A percentile compares a stretch with the other conserved stretches of the same genome.
Evolutionary conservation across 139 green algal genomes (phyloP).

Genomic region (Astrephomene gubernaculifera): DNA sequence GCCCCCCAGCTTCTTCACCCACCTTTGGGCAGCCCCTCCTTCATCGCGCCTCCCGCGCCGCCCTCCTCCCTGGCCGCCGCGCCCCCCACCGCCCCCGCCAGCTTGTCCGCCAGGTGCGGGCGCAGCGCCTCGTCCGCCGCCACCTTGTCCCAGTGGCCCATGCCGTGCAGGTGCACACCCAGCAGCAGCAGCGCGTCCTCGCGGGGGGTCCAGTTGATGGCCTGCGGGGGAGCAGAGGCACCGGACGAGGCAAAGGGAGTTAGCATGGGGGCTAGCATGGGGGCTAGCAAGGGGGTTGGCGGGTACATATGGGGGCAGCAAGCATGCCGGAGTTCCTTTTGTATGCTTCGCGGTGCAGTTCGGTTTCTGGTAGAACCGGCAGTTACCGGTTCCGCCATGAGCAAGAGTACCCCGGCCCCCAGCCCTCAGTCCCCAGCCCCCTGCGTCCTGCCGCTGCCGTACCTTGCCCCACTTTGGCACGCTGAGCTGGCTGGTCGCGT

Average conservation of each 20-base stretch:
- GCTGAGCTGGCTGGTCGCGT: constrained; percentile 50
- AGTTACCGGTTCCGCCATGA: too few species aligned
- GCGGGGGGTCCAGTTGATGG: constrained; percentile 36
- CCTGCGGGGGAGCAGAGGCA: not conserved
- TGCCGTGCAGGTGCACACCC: constrained; percentile 72
- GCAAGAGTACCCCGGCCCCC: too few species aligned
- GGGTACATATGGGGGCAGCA: too few species aligned
- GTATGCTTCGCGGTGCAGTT: too few species aligned
- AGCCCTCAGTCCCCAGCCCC: too few species aligned
- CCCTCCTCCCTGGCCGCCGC: constrained; percentile 34
- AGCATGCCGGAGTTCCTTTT: too few species aligned
- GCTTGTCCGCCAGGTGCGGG: constrained; percentile 74
- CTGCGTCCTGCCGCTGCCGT: not conserved
- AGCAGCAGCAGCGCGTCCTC: constrained; percentile 58
- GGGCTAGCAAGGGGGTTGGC: too few species aligned
- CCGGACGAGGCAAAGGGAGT: not conserved
- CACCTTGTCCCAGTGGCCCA: constrained; percentile 88
- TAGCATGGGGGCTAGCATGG: too few species aligned
- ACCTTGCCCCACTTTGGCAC: constrained; percentile 74
- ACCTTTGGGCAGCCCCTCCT: constrained; percentile 39
- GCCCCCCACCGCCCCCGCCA: constrained; percentile 62
- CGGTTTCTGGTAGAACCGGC: too few species aligned
- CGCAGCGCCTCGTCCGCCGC: constrained; percentile 72
- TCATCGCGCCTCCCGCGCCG: not conserved
- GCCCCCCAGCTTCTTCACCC: constrained; percentile 25